phyloP scores from a whole-genome alignment of 768 basidiomycete genomes.

The Naematelia aurantialba region DNA sequence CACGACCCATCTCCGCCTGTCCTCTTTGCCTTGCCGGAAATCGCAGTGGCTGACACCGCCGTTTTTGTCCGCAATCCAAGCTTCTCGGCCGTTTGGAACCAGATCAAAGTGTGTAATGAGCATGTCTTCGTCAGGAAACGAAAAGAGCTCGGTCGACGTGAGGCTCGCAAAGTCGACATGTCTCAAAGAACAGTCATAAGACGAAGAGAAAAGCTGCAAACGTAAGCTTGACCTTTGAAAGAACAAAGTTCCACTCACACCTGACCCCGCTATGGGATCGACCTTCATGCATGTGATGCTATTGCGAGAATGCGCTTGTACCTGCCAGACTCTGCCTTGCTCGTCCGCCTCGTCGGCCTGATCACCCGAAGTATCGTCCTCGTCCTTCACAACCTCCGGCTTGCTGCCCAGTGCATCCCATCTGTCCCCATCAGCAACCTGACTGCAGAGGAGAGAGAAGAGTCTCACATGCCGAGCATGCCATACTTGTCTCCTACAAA shows the following conservation, averaged over 20 bases:
- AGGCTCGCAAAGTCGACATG: slow-evolving; percentile 47
- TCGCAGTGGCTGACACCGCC: slow-evolving; percentile 49
- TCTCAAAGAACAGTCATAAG: slow-evolving; percentile 53
- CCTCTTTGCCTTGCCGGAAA: slow-evolving; percentile 32
- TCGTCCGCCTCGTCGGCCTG: slow-evolving; percentile 29
- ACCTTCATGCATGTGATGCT: slow-evolving; percentile 50
- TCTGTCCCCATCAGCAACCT: slow-evolving; percentile 10
- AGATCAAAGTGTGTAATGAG: slow-evolving; percentile 53
- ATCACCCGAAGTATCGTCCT: slow-evolving; percentile 23
- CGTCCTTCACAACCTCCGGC: slow-evolving; percentile 27
- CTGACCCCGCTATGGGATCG: slow-evolving; percentile 45
- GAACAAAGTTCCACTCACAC: no score
- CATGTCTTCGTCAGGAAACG: slow-evolving; percentile 47
- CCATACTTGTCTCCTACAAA: slow-evolving; percentile 52
- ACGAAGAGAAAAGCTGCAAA: slow-evolving; percentile 49
- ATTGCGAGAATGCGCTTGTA: slow-evolving; percentile 47
- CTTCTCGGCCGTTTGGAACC: slow-evolving; percentile 41
- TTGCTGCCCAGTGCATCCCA: slow-evolving; percentile 47
- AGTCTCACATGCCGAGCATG: slow-evolving; percentile 46
- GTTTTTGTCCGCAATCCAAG: slow-evolving; percentile 46
- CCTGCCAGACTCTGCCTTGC: slow-evolving; percentile 45
- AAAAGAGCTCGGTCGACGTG: slow-evolving; percentile 49
- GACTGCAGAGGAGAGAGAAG: neutral
- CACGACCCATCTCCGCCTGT: slow-evolving; percentile 36
- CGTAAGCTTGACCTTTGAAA: no score